phyloP scores from a whole-genome alignment of 2,329 filamentous ascomycete species.

The Pezicula carpinea region DNA sequence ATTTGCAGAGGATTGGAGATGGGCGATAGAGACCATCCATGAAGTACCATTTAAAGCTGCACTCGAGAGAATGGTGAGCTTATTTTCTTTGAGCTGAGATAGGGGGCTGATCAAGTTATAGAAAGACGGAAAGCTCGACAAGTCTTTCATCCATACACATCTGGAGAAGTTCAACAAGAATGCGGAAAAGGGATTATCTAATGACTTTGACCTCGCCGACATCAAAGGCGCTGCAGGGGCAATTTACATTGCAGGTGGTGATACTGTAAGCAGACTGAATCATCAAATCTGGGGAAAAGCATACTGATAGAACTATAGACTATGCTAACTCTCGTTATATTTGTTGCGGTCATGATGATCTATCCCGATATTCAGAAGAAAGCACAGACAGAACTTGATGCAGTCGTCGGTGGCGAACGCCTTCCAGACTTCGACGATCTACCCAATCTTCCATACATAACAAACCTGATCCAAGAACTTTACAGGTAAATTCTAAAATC shows the following conservation, averaged over 20 bases:
- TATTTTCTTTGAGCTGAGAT: no score
- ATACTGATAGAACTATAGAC: neutral
- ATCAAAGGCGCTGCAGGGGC: no score
- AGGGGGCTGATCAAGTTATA: no score
- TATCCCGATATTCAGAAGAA: slow-evolving; percentile 24
- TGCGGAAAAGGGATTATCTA: no score
- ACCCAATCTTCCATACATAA: slow-evolving; percentile 35
- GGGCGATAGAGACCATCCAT: no score
- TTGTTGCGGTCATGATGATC: neutral
- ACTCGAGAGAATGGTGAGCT: no score
- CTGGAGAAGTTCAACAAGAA: no score
- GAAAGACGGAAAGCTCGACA: no score
- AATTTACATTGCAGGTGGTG: slow-evolving; percentile 16
- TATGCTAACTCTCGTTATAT: neutral
- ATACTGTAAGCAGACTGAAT: slow-evolving; percentile 36
- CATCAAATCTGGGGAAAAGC: slow-evolving; percentile 12
- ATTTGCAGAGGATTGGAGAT: no score
- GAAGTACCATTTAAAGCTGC: no score
- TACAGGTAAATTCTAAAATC: neutral
- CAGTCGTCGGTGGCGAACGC: slow-evolving; percentile 37
- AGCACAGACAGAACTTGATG: slow-evolving; percentile 38
- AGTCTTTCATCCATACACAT: no score
- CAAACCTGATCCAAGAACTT: neutral
- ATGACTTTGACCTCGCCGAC: no score
- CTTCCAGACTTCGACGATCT: slow-evolving; percentile 42